Evolutionary conservation across 495 filamentous ascomycete species (phyloP), one percentile per base, ranked within the genome.

Genomic region (Lasiosphaeria hispida): DNA sequence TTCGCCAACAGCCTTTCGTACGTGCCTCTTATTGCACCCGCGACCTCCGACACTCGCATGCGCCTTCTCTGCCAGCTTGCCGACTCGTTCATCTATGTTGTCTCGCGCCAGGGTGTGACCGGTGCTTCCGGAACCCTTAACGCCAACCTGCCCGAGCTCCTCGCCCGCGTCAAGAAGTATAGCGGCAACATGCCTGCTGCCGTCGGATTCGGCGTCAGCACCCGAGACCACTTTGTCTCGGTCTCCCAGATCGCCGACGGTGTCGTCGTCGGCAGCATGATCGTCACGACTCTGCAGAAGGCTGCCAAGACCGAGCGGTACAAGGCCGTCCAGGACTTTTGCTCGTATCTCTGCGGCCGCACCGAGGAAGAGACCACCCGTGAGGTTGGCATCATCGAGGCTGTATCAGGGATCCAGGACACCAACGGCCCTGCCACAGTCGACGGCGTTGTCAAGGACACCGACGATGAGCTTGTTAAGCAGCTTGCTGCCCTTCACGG

Each of bases 31-130:
- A 96, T 99, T 66, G 93, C 94, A 11, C 94, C 94, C 17, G 85
- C 93, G 2, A 97, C 94, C 1, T 93, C 91, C n/a, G 89, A 94
- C 55, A 72, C 83, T 44, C 90, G 94, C 55, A 93, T 97, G 91
- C 92, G 92, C 74, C 77, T 96, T 4, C 85, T 99, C 18, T 99
- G 94, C 82, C 86, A 89, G 73, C 95, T 99, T 48, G 94, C 95
- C 63, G 93, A 97, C 74, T 96, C 92, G 8, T 99, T 99, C 78
- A 95, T 99, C 74, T 99, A 99, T 71, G 94, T 99, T 55, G 95
- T 97, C 17, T 97, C 94, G 2, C 83, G 93, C 59, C 96, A 97
- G 90, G 94, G 94, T 59, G 92, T 97, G 36, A 98, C 94, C 2
- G 94, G 94, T 62, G 94, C 91, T 17, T 87, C 87, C 0, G 91